Conservation (phyloP, 1,284 basidiomycete genomes). For the Retiboletus fuscus region DNA sequence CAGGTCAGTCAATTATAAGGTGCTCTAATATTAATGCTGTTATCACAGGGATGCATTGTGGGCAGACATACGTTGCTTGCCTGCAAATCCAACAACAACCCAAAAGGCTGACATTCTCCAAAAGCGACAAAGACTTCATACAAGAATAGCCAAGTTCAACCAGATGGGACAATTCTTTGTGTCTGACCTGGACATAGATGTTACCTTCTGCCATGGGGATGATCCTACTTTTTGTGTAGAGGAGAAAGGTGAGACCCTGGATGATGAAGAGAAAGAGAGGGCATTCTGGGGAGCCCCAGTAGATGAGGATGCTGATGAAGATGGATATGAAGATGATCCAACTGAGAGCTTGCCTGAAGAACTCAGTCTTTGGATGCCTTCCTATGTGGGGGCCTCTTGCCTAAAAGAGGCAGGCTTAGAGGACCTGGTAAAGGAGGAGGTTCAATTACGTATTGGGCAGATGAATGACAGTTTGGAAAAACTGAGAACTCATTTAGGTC, state of each 20-base stretch:
- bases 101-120: too few relatives aligned
- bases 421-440: not conserved
- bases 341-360: not conserved
- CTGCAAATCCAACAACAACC: not conserved
- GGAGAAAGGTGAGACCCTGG: not conserved
- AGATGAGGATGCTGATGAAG: not conserved
- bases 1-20: too few relatives aligned
- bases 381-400: not conserved
- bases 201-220: not conserved
- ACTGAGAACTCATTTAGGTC: conserved; percentile 22
- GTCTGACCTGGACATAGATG: not conserved
- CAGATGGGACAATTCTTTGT: not conserved
- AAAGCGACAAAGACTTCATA: too few relatives aligned
- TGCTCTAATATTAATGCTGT: too few relatives aligned
- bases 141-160: too few relatives aligned
- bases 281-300: not conserved
- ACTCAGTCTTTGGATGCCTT: not conserved
- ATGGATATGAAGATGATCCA: not conserved
- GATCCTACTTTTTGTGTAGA: not conserved
- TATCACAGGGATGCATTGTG: conserved; percentile 10
- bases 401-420: not conserved
- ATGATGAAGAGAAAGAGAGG: not conserved
- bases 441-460: not conserved
- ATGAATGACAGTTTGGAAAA: conserved; percentile 13
- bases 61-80: conserved; percentile 7